Conservation (phyloP, 2,329 filamentous ascomycete species). For the Penicillium sp. region DNA sequence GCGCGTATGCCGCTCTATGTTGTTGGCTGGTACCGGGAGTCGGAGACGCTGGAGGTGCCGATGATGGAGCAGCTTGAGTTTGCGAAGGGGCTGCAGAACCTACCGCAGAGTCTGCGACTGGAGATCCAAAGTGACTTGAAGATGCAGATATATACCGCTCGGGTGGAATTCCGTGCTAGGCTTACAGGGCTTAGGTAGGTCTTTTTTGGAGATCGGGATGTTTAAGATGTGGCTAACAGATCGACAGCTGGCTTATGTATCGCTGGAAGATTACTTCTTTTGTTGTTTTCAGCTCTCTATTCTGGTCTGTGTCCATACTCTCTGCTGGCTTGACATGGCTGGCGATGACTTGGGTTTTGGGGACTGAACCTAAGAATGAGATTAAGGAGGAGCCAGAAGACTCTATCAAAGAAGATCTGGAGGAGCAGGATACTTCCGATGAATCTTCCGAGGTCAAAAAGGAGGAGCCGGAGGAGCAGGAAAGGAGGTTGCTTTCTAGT, state of each 20-base stretch:
- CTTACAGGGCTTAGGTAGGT: constrained; percentile 66
- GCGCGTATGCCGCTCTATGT: constrained; percentile 68
- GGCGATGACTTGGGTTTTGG: constrained; percentile 47
- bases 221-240: constrained; percentile 17
- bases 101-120: constrained; percentile 56
- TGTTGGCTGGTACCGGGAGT: constrained; percentile 63
- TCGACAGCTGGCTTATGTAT: constrained; percentile 74
- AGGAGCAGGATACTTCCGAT: constrained; percentile 9
- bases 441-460: constrained; percentile 31
- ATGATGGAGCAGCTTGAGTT: constrained; percentile 76
- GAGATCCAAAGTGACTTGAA: constrained; percentile 68
- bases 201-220: not conserved
- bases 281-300: constrained; percentile 63
- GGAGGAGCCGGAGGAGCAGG: constrained; percentile 23
- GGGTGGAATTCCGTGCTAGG: constrained; percentile 68
- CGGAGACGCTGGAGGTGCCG: constrained; percentile 60
- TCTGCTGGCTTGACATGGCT: constrained; percentile 67
- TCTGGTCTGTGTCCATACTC: constrained; percentile 74
- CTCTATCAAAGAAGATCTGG: constrained; percentile 17
- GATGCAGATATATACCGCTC: constrained; percentile 73
- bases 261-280: constrained; percentile 72
- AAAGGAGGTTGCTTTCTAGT: constrained; percentile 17
- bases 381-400: constrained; percentile 31
- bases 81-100: constrained; percentile 49
- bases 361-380: constrained; percentile 24